Evolutionary conservation across 2,329 filamentous ascomycete genomes (phyloP).

Genomic region (Onygenales sp.): DNA sequence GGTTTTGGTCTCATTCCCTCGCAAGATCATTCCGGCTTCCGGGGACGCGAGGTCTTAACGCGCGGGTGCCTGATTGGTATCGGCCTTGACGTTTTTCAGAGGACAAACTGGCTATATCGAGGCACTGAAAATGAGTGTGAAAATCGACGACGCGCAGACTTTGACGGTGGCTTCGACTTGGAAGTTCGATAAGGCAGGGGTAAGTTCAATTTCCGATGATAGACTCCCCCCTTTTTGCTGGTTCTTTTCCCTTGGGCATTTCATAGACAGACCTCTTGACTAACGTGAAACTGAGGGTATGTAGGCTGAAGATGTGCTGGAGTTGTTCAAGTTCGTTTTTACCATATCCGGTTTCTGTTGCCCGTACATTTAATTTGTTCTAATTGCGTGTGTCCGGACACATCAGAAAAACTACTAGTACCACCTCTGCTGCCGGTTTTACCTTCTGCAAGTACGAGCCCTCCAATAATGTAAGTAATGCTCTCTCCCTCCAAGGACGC

Average conservation of each 20-base stretch:
- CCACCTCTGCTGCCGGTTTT: not conserved
- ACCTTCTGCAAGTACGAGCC: slow-evolving; percentile 16
- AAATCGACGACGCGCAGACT: slow-evolving; percentile 11
- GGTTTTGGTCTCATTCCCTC: too few species aligned
- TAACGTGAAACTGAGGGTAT: slow-evolving; percentile 2
- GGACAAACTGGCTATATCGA: not conserved
- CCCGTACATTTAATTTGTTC: not conserved
- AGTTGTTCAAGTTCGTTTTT: slow-evolving; percentile 14
- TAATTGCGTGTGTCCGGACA: not conserved
- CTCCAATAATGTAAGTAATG: slow-evolving; percentile 15
- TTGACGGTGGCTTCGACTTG: slow-evolving; percentile 24
- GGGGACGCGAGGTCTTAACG: too few species aligned
- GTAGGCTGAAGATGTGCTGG: slow-evolving; percentile 18
- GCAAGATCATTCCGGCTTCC: too few species aligned
- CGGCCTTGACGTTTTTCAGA: too few species aligned
- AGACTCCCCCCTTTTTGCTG: too few species aligned
- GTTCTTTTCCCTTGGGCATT: not conserved
- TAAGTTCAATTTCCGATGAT: slow-evolving; percentile 9
- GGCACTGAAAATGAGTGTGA: not conserved
- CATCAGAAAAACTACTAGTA: too few species aligned
- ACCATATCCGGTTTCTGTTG: not conserved
- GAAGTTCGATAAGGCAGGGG: slow-evolving; percentile 23
- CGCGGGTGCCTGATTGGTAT: too few species aligned
- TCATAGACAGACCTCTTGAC: not conserved
- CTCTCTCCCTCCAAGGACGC: not conserved